Evolutionary conservation across 2,329 filamentous ascomycete species (phyloP), one percentile per base, ranked within the genome.

Genomic region (Dactylonectria estremocensis): DNA sequence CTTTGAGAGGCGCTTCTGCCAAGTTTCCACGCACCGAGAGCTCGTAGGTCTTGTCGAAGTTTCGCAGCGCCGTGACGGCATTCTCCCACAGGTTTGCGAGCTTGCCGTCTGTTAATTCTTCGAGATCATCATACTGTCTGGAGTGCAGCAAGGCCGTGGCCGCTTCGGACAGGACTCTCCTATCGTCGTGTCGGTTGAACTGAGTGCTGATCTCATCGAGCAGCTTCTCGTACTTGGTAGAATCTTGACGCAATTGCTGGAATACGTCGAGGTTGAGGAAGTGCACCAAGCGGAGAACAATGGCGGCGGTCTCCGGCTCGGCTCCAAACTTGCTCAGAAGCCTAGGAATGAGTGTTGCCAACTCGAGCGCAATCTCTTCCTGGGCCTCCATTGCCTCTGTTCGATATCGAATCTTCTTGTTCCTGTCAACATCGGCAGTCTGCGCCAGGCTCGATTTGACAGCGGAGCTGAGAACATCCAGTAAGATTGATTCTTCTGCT

Each of bases 161-260:
- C 14, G 95, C 95, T 80, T 98, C 95, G 11, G 90, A 90, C 52
- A 99, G 86, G 18, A 98, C 95, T 62, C 89, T 89, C 74, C 93
- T 92, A 76, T 97, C 94, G 49, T 93, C 93, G 77, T 99, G 96
- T n/a, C 94, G 91, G 74, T 93, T 91, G 82, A 99, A 98, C 75
- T 99, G 96, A 65, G 94, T 94, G 79, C 93, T 95, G 74, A 98
- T 94, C 76, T 98, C 95, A 73, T 97, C 95, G 1, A 99, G 85
- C 33, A 98, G 84, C 22, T 92, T 90, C 7, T 91, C 89, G 77
- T 97, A 97, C 2, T 91, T 92, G 2, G 92, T 91, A 1, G 94
- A 90, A 72, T 97, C 94, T 78, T 97, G 95, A 58, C 95, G 92
- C 43, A 98, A 85, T 76, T 97, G 93, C 77, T 95, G 92, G 77